Evolutionary conservation across 345 rosid species (phyloP).

Genomic region (Eucalyptus curtisii): DNA sequence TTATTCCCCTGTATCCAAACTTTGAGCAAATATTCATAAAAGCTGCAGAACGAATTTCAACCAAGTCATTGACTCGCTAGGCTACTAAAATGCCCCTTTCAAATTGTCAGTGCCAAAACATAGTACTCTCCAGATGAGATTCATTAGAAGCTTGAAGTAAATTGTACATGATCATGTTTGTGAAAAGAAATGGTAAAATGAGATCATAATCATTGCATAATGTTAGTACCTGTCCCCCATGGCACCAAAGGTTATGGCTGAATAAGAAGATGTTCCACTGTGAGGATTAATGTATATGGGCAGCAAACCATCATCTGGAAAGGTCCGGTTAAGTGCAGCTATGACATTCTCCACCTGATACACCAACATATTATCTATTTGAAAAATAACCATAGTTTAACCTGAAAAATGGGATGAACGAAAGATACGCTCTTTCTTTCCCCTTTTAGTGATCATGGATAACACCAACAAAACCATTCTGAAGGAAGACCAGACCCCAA

Average conservation of each 20-base stretch:
- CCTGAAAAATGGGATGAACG: not conserved
- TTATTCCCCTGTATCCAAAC: constrained; percentile 96
- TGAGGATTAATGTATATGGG: constrained; percentile 79
- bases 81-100: not conserved
- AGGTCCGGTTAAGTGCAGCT: constrained; percentile 51
- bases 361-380: not conserved
- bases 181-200: not conserved
- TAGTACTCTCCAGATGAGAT: not conserved
- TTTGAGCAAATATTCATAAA: constrained; percentile 95
- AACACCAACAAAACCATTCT: not conserved
- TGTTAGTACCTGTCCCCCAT: constrained; percentile 92
- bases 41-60: constrained; percentile 33
- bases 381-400: not conserved
- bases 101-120: not conserved
- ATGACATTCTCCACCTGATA: constrained; percentile 86
- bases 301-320: constrained; percentile 89
- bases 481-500: not conserved
- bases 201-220: not conserved
- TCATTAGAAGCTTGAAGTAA: not conserved
- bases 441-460: not conserved
- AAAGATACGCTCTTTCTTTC: not conserved
- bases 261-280: constrained; percentile 40
- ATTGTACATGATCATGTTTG: not conserved
- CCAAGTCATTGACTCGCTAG: not conserved
- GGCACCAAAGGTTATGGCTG: constrained; percentile 93